Base-by-base conservation (phyloP, 2,329 filamentous ascomycete species). In the Domatiomyces catenatus region DNA sequence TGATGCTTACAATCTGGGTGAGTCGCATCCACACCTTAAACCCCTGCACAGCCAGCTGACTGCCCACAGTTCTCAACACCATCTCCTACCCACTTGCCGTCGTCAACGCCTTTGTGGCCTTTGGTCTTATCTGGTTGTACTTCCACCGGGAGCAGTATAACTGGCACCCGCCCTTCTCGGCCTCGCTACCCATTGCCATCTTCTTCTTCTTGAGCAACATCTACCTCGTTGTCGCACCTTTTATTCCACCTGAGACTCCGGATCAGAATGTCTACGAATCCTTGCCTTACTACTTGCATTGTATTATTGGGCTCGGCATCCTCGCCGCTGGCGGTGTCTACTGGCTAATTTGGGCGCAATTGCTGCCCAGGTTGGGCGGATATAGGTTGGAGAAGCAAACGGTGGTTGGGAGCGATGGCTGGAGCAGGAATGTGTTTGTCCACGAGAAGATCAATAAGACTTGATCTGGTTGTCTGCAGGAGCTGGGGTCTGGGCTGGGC, bases 1-100 rank as follows among this genome's bases (percentile, higher is more conserved):
- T 0, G 74, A 80, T 15, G 80, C 81, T 0, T 84, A 84, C 63
- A 81, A 80, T 64, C 85, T 85, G 59, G 58, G 71, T 74, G 54
- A 62, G 71, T 59, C 39, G 19, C 39, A 19, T 10, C 42, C 18
- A 18, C 18, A 10, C 22, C 24, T 44, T 1, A n/a, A 15, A 42
- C 39, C 12, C 26, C 43, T 43, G n/a, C 48, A 22, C 62, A 62
- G 54, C 65, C 54, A 60, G 42, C 5, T 43, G 7, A 42, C 5
- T 17, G 48, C 71, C 51, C 69, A 70, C 32, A 39, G 63, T 64
- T 64, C 54, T 59, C 60, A 56, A 62, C 55, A 54, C 61, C 61
- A 39, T 66, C 67, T 53, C 72, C 67, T 67, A 66, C 47, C 63
- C 64, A 0, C 46, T 59, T 15, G 60, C 61, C 17, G 54, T 66